Base-by-base conservation (phyloP, 768 basidiomycete genomes). In the Coprinellus aureogranulatus region DNA sequence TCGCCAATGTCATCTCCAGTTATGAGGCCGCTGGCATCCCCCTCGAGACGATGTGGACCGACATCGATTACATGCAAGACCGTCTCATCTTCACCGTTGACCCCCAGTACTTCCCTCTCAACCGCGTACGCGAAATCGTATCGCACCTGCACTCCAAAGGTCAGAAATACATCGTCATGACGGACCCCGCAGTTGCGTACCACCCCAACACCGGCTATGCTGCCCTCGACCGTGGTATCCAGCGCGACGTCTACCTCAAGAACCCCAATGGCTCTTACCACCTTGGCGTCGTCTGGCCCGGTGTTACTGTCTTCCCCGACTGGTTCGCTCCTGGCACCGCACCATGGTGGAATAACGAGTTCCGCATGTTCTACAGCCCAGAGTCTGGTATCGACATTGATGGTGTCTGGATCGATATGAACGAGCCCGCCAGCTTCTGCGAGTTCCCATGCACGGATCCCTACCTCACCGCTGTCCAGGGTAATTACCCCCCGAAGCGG, bases 41-140 rank as follows among this genome's bases (percentile, higher is more conserved):
- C 6, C 77, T 89, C 3, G 87, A 90, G 68, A 88, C 87, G 0
- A 88, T 89, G 87, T 89, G 87, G 87, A 87, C 87, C 2, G 88
- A 89, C 67, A 89, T 89, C 34, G 85, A 90, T 66, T 89, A 88
- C 68, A 89, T 89, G 87, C 75, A 81, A 64, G 68, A 77, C 48
- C 80, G 86, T n/a, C 75, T 82, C 25, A 80, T 88, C 52, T 89
- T 89, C 70, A 90, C 87, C 0, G 72, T 83, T 40, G 87, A 89
- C 61, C 84, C 85, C 0, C 68, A 81, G 25, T 87, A 87, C 68
- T 89, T 89, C 75, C 87, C 88, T 1, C 47, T 85, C 6, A 59
- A 72, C 20, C 75, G 82, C 37, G 82, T 90, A 79, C 79, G 80
- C n/a, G 83, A 88, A 64, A 84, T 89, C 48, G 81, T 88, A 22